These are phyloP conservation scores for Auricularia heimuer DNA, from an alignment of 768 basidiomycete species.

Conservation along the genomic window DNA sequence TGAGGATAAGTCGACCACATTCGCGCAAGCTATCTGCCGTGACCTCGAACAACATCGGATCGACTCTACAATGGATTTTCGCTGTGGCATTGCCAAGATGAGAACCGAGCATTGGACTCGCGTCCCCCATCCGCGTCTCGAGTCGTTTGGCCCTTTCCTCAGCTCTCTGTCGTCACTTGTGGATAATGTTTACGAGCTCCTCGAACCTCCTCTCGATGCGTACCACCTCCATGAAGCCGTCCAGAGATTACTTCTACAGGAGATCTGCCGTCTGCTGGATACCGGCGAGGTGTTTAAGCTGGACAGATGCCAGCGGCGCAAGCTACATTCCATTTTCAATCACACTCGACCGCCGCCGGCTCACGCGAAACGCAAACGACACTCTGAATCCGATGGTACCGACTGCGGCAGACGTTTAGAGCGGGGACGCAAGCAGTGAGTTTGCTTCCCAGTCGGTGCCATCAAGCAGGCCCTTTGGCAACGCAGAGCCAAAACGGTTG, in stretches of 20 bases:
- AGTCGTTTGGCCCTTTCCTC: no score
- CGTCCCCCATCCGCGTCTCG: no score
- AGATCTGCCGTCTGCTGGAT: neutral
- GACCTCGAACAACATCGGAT: neutral
- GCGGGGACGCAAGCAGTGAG: no score
- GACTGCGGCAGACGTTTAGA: neutral
- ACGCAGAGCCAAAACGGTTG: no score
- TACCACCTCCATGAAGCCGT: neutral
- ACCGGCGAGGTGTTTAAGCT: neutral
- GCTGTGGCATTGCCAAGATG: no score
- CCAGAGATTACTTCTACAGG: neutral
- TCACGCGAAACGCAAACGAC: no score
- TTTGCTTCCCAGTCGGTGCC: no score
- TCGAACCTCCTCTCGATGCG: neutral
- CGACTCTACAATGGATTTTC: neutral
- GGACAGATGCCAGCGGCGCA: neutral
- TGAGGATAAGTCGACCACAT: neutral
- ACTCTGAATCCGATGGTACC: no score
- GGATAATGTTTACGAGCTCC: neutral
- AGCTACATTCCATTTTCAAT: neutral
- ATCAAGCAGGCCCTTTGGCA: no score
- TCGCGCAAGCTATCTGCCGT: neutral
- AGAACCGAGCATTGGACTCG: no score
- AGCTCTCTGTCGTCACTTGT: no score
- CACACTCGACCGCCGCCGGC: neutral